Evolutionary conservation across 805 yeast species (phyloP), one percentile per base, ranked within the genome.

Genomic region (Sporopachydermia quercuum): DNA sequence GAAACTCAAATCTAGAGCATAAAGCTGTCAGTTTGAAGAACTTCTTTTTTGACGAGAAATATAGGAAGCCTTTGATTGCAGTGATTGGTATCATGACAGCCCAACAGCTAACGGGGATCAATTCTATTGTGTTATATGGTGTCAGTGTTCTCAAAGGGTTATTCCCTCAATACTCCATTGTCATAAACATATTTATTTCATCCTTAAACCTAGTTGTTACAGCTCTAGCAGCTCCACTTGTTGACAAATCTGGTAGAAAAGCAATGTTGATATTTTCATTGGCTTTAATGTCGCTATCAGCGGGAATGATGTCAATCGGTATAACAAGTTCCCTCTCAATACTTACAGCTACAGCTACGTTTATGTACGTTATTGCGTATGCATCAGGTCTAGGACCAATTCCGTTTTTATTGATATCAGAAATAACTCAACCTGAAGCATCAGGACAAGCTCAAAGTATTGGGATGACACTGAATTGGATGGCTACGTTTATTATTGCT

Each of bases 321-420:
- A 78, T 89, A 33, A 51, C 72, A 15, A 45, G 55, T 14, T 55
- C 63, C 2, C 60, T 60, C 38, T 63, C 81, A 0, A 19, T 58
- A 0, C 44, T 78, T 11, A 68, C 87, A 1, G 75, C 80, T 1
- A 38, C 69, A 1, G 76, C 86, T 6, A 78, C 86, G 0, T 71
- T 84, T 40, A 52, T 69, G 1, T 87, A 85, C 54, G 86, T 89
- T 38, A 75, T 80, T 1, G 71, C 85, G 18, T 91, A 89, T 63
- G 97, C 96, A 0, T 62, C 81, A 23, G 98, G 98, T 0, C 56
- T 86, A 45, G 98, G 98, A 0, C 98, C 98, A 4, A 86, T 91
- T 40, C 98, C 98, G 35, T 89, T 91, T 60, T 61, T 89, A 47
- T 60, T 87, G 39, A 78, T 89, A 6, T 74, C 94, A 4, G 97